Conservation (phyloP, 2,329 filamentous ascomycete genomes). For the Dactylonectria macrodidyma region DNA sequence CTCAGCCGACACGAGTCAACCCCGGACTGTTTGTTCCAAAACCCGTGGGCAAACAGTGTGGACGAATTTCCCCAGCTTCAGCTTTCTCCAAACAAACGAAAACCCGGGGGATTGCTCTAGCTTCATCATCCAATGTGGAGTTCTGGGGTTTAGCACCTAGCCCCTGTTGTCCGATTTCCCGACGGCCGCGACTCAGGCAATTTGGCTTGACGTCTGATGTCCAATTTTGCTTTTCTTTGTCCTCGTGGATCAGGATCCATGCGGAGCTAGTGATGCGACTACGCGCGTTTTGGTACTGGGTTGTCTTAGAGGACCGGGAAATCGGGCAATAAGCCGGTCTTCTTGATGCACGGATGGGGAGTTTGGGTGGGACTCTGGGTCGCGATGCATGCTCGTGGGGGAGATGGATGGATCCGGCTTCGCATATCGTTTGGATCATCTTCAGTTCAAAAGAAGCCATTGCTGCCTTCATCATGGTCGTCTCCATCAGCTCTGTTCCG, state of each 20-base stretch:
- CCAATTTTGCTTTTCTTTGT: too few species aligned
- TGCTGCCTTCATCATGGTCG: background rate
- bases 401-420: background rate
- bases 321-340: constrained; percentile 27
- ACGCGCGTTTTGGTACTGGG: background rate
- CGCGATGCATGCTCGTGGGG: constrained; percentile 8
- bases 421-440: background rate
- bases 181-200: constrained; percentile 1
- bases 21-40: background rate
- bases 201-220: background rate
- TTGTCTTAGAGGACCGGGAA: constrained; percentile 18
- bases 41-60: background rate
- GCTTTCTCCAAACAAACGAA: background rate
- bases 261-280: constrained; percentile 11
- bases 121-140: background rate
- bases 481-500: background rate
- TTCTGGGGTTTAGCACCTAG: constrained; percentile 20
- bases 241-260: constrained; percentile 8
- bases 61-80: constrained; percentile 25
- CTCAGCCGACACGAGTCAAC: constrained; percentile 4
- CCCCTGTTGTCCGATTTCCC: constrained; percentile 22
- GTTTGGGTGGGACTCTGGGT: constrained; percentile 10
- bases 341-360: background rate
- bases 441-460: constrained; percentile 12
- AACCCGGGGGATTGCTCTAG: background rate